A percentile compares a stretch with the other conserved stretches of the same genome.
phyloP scores from a whole-genome alignment of 1,139 yeast species.

The Yamadazyma trypodendri region DNA sequence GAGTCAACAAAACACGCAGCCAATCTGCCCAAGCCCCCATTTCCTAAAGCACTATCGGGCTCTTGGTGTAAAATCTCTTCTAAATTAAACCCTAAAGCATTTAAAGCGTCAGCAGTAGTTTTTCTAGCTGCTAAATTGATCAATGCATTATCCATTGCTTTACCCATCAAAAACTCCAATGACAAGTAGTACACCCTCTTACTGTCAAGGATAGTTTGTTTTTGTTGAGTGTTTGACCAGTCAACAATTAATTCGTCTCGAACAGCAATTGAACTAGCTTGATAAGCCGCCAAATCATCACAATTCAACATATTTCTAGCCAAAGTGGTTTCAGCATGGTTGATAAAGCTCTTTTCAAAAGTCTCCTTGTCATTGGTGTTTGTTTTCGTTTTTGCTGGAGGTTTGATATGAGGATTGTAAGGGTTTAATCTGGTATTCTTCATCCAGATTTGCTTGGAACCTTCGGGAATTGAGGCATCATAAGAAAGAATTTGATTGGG shows the following conservation, averaged over 20 bases:
- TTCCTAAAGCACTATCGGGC: conserved; percentile 93
- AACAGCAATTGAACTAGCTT: conserved; percentile 77
- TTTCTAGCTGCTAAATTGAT: conserved; percentile 65
- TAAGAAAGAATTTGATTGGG: conserved; percentile 84
- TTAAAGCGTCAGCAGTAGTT: conserved; percentile 54
- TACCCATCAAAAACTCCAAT: conserved; percentile 89
- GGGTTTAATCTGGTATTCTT: conserved; percentile 49
- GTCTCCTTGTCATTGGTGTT: conserved; percentile 35
- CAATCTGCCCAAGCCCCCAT: conserved; percentile 92
- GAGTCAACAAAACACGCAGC: conserved; percentile 96
- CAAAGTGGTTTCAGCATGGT: conserved; percentile 84
- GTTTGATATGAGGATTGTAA: conserved; percentile 21
- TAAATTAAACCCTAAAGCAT: conserved; percentile 79
- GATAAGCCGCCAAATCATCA: conserved; percentile 89
- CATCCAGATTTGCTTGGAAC: conserved; percentile 75
- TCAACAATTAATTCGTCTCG: conserved; percentile 79
- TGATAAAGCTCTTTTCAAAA: conserved; percentile 70
- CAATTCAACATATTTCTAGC: conserved; percentile 91
- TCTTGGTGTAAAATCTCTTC: conserved; percentile 86
- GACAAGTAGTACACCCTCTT: conserved; percentile 87
- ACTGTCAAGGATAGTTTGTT: conserved; percentile 79
- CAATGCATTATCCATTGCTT: conserved; percentile 92
- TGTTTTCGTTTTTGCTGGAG: conserved; percentile 9
- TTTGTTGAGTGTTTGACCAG: conserved; percentile 94
- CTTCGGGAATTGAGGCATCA: conserved; percentile 78